These are phyloP conservation scores for Neurospora tetrasperma DNA, from an alignment of 495 filamentous ascomycete species.

Conservation along the genomic window DNA sequence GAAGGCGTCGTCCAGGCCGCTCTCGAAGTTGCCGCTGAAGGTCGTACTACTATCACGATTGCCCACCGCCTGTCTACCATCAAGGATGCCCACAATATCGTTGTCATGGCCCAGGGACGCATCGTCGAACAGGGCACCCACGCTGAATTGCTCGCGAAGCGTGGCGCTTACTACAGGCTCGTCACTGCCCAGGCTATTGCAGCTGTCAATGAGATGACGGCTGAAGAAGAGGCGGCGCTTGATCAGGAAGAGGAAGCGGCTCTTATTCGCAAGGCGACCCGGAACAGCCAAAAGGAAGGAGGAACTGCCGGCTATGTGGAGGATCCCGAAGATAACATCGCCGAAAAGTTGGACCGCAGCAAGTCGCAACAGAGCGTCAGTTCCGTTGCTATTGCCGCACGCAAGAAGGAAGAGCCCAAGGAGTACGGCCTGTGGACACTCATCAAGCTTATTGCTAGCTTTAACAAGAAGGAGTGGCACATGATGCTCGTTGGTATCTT, in stretches of 20 bases:
- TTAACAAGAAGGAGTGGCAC: constrained; percentile 67
- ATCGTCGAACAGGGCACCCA: constrained; percentile 84
- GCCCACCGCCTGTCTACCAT: constrained; percentile 93
- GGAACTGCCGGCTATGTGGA: constrained; percentile 19
- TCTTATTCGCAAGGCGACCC: constrained; percentile 35
- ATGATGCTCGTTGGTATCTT: constrained; percentile 69
- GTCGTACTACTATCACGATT: constrained; percentile 94
- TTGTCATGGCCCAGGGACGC: constrained; percentile 73
- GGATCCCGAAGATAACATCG: constrained; percentile 52
- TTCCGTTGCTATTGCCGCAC: constrained; percentile 53
- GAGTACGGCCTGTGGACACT: constrained; percentile 69
- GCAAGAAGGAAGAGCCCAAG: constrained; percentile 32
- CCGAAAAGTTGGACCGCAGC: constrained; percentile 46
- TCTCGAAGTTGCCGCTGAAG: constrained; percentile 73
- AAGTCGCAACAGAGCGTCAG: constrained; percentile 60
- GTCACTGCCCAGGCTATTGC: constrained; percentile 48
- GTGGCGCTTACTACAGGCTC: constrained; percentile 46
- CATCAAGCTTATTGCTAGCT: constrained; percentile 70
- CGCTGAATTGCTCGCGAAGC: constrained; percentile 51
- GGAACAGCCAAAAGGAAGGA: constrained; percentile 13
- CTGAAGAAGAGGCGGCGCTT: constrained; percentile 35
- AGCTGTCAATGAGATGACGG: constrained; percentile 46
- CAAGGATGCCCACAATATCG: constrained; percentile 88
- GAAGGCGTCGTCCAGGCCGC: constrained; percentile 93
- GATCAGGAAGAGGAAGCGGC: constrained; percentile 34